phyloP scores from a whole-genome alignment of 2,329 filamentous ascomycete genomes.

The Microsporum canis region DNA sequence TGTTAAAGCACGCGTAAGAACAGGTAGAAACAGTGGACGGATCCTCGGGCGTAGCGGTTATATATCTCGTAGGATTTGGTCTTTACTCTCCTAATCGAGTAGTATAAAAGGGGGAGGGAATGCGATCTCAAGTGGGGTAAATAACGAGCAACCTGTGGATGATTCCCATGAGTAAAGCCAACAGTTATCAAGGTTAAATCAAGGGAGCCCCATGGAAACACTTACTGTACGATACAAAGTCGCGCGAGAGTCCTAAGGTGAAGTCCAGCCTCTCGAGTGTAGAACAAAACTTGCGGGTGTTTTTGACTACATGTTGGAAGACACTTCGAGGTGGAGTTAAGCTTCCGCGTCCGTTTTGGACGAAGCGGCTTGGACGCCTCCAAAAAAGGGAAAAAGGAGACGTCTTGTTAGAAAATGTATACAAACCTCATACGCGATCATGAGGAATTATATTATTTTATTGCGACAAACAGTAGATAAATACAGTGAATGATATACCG shows the following conservation, averaged over 20 bases:
- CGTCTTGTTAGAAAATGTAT: neutral
- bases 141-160: neutral
- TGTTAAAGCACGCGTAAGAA: neutral
- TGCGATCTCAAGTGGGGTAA: neutral
- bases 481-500: neutral
- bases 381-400: neutral
- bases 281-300: neutral
- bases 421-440: neutral
- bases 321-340: neutral
- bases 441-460: neutral
- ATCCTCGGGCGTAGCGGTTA: neutral
- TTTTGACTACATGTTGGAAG: neutral
- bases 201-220: too few relatives aligned
- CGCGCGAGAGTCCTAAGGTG: neutral
- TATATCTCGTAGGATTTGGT: neutral
- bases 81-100: neutral
- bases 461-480: neutral
- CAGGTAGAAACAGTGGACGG: neutral
- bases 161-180: neutral
- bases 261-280: neutral
- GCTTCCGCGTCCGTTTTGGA: neutral
- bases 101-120: neutral
- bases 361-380: neutral
- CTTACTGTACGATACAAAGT: too few relatives aligned
- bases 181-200: neutral